Evolutionary conservation across 2,329 filamentous ascomycete species (phyloP).

Genomic region (Stagonosporopsis cucurbitacearum): DNA sequence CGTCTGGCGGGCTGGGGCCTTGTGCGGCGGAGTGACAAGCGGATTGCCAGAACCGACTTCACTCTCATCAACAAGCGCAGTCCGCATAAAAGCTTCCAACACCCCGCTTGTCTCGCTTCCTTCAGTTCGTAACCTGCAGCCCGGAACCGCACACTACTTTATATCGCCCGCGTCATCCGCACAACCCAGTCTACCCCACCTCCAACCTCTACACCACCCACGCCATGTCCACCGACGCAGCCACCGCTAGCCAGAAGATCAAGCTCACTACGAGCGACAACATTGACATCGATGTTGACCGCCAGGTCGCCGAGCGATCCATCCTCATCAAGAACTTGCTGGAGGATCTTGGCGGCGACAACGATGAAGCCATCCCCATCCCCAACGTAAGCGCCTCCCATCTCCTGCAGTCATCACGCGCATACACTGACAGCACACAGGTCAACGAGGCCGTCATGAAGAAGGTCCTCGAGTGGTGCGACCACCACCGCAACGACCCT

Average conservation of each 20-base stretch:
- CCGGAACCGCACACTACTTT: constrained; percentile 1
- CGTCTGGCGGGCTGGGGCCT: constrained; percentile 9
- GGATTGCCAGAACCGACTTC: constrained; percentile 14
- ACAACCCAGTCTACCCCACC: constrained; percentile 28
- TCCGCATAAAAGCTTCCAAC: constrained; percentile 21
- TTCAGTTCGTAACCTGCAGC: constrained; percentile 5
- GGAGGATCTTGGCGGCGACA: constrained; percentile 78
- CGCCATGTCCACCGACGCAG: constrained; percentile 31
- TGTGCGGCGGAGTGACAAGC: constrained; percentile 9
- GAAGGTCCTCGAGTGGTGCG: constrained; percentile 98
- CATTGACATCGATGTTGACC: constrained; percentile 60
- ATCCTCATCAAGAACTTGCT: constrained; percentile 98
- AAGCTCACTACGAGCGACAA: constrained; percentile 56
- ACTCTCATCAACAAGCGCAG: constrained; percentile 7
- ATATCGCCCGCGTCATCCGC: constrained; percentile 4
- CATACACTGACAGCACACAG: constrained; percentile 46
- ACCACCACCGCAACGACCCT: constrained; percentile 91
- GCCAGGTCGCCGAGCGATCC: constrained; percentile 85
- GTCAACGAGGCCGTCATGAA: constrained; percentile 92
- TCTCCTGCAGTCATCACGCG: not conserved
- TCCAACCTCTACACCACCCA: constrained; percentile 14
- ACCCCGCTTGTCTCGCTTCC: constrained; percentile 12
- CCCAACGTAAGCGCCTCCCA: constrained; percentile 63
- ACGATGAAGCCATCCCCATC: constrained; percentile 78
- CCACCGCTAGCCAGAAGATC: constrained; percentile 34